phyloP scores from a whole-genome alignment of 495 filamentous ascomycete species.

The Aspergillus bertholletiae region DNA sequence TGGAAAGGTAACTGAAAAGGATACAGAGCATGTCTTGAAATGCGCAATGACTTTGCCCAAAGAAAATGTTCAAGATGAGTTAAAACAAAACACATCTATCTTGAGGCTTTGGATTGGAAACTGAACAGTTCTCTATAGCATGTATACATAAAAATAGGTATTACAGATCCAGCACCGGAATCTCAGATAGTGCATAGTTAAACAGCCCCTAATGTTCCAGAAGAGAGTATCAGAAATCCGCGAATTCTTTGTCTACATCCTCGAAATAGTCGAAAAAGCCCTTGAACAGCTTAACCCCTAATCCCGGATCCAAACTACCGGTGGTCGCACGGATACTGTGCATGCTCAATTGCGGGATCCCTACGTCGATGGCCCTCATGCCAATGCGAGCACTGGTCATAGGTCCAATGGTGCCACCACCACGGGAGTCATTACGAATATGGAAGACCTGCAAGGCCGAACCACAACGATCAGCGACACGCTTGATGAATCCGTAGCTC shows the following conservation, averaged over 20 bases:
- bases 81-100: no score
- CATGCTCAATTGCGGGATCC: slow-evolving; percentile 92
- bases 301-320: slow-evolving; percentile 78
- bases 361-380: slow-evolving; percentile 82
- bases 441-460: slow-evolving; percentile 83
- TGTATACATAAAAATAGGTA: neutral
- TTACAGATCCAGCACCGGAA: neutral
- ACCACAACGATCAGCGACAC: slow-evolving; percentile 66
- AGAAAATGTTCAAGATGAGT: no score
- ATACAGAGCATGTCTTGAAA: no score
- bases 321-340: slow-evolving; percentile 91
- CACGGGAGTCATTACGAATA: slow-evolving; percentile 85
- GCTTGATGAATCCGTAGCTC: slow-evolving; percentile 69
- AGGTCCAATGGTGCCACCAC: slow-evolving; percentile 92
- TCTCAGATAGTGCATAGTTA: no score
- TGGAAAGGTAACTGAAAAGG: no score
- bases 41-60: no score
- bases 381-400: slow-evolving; percentile 81
- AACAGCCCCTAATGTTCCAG: neutral
- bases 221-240: slow-evolving; percentile 33
- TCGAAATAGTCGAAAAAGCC: slow-evolving; percentile 89
- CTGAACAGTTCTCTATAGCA: no score
- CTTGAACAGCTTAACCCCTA: slow-evolving; percentile 85
- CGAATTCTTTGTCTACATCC: slow-evolving; percentile 81
- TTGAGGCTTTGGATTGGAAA: no score